Evolutionary conservation across 768 basidiomycete species (phyloP).

Genomic region (Xerocomellus intermedius): DNA sequence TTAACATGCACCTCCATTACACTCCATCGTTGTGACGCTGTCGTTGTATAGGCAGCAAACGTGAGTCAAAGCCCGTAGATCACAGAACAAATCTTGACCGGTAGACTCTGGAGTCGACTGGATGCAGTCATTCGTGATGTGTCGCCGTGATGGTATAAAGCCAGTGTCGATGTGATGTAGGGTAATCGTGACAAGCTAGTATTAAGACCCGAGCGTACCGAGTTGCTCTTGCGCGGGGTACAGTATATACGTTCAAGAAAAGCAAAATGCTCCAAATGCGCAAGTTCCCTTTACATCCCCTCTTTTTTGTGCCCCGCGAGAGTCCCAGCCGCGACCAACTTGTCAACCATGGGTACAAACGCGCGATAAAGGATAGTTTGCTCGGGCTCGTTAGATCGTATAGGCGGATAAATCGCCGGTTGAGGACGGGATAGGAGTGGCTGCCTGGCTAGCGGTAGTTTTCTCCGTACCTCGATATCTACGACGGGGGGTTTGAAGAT

Average conservation of each 20-base stretch:
- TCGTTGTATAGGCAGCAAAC: too few relatives aligned
- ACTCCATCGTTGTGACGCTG: not conserved
- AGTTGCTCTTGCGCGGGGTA: not conserved
- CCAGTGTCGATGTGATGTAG: not conserved
- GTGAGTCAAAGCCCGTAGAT: not conserved
- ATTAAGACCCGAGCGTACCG: not conserved
- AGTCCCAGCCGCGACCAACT: slow-evolving; percentile 17
- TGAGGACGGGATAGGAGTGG: slow-evolving; percentile 26
- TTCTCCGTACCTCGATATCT: slow-evolving; percentile 16
- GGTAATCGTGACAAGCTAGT: not conserved
- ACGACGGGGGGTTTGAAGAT: not conserved
- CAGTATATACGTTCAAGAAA: not conserved
- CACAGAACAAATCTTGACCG: not conserved
- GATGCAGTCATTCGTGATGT: not conserved
- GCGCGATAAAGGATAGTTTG: slow-evolving; percentile 21
- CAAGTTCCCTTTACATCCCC: not conserved
- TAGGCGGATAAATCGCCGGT: slow-evolving; percentile 13
- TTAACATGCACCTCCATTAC: not conserved
- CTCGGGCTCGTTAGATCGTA: slow-evolving; percentile 7
- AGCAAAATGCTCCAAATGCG: not conserved
- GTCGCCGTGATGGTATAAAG: not conserved
- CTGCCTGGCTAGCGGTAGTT: not conserved
- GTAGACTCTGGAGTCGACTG: too few relatives aligned
- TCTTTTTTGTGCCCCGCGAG: slow-evolving; percentile 2
- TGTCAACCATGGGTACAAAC: slow-evolving; percentile 26